Base-by-base conservation (phyloP, 805 yeast genomes). In the Candida succiphila region DNA sequence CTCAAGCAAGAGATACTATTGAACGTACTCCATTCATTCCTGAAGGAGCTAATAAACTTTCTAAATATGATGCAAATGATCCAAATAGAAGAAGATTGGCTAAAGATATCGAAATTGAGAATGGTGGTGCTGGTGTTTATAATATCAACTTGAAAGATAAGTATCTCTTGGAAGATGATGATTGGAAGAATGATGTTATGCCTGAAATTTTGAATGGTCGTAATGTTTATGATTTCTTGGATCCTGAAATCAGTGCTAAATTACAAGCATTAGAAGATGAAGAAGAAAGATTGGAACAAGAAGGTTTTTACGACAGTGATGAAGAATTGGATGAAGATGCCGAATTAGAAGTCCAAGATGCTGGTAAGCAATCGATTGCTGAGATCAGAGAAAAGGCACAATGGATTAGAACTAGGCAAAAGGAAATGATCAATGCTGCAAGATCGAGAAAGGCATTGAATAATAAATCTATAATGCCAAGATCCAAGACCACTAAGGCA, bases 51-150 rank as follows among this genome's bases (percentile, higher is more conserved):
- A 67, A 69, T 49, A 45, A 42, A 13, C 47, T 75, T 49, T 69
- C 64, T 52, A 82, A 79, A 59, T 87, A 81, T 54, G 92, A 85
- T 59, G 57, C 68, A 17, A 69, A 70, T 45, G 96, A 86, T 60
- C 92, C 95, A 43, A 70, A 81, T 52, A 77, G 95, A 58, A 74
- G 87, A 54, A 68, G 51, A 45, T 71, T 92, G 50, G 87, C 94
- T 26, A 74, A 85, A 52, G 97, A 92, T 54, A 67, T 87, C 41
- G 98, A 92, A 65, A 80, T 72, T 32, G 96, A 82, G 56, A 85
- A 92, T 51, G 98, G 98, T 55, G 98, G 98, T 56, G 96, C 98
- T 29, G 98, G 98, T 69, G 98, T 92, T 24, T 92, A 65, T 69
- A 92, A 87, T 65, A 75, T 92, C 54, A 87, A 92, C 65, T 69